Evolutionary conservation across 257 asterid species (phyloP).

Genomic region (Ilex asprella): DNA sequence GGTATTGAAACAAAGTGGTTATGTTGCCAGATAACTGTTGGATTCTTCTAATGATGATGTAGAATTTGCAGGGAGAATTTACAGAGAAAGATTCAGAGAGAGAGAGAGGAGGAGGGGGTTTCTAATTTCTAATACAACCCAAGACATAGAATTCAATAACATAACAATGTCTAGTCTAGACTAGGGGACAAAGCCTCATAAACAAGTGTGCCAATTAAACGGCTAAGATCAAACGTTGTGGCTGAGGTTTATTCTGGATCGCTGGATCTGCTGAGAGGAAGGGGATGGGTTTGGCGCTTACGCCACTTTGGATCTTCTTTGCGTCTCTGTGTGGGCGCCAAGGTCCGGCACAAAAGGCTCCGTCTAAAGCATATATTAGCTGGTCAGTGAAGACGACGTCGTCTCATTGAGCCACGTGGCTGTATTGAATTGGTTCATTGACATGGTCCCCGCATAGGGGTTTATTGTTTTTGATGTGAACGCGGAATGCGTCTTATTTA

Average conservation of each 20-base stretch:
- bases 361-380: too few species aligned
- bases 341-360: too few species aligned
- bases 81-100: not conserved
- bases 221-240: constrained; percentile 35
- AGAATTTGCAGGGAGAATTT: constrained; percentile 14
- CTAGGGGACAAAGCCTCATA: constrained; percentile 21
- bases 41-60: constrained; percentile 33
- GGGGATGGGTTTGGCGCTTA: constrained; percentile 56
- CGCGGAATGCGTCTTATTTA: too few species aligned
- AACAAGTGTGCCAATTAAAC: constrained; percentile 14
- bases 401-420: too few species aligned
- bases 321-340: too few species aligned
- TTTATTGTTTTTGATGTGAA: too few species aligned
- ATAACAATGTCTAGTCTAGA: constrained; percentile 24
- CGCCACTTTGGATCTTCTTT: constrained; percentile 38
- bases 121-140: constrained; percentile 45
- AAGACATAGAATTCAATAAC: constrained; percentile 72
- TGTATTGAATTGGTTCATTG: too few species aligned
- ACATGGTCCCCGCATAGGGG: too few species aligned
- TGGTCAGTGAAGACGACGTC: too few species aligned
- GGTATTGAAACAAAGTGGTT: constrained; percentile 14
- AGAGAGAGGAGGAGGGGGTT: constrained; percentile 15
- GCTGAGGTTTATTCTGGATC: constrained; percentile 29
- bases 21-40: constrained; percentile 10
- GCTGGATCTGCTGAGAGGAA: constrained; percentile 31